These are phyloP conservation scores for Plectranthus barbatus DNA, from an alignment of 257 asterid genomes.

Conservation along the genomic window DNA sequence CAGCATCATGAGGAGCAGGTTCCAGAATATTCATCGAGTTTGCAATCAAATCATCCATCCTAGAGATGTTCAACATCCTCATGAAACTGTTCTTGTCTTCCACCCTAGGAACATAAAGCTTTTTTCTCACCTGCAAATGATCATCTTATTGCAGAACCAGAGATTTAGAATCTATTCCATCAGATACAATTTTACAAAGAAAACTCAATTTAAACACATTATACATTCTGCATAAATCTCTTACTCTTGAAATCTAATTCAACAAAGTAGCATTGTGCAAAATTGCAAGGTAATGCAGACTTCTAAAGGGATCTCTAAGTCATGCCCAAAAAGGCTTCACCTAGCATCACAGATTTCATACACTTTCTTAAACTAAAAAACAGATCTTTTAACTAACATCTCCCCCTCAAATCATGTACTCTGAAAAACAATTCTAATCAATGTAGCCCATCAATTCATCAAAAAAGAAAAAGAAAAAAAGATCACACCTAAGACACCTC, in stretches of 20 bases:
- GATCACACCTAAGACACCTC: no score
- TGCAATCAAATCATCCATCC: conserved; percentile 71
- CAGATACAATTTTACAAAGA: background rate
- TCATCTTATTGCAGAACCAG: conserved; percentile 38
- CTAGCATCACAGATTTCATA: background rate
- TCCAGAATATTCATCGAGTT: conserved; percentile 90
- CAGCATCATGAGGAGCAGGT: conserved; percentile 60
- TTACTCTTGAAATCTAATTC: background rate
- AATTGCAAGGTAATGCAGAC: background rate
- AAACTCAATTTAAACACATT: no score
- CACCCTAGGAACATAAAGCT: conserved; percentile 86
- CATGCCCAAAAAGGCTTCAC: no score
- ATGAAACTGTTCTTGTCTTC: conserved; percentile 91
- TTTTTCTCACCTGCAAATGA: conserved; percentile 45
- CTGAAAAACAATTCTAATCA: no score
- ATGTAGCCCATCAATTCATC: no score
- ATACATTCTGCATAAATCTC: background rate
- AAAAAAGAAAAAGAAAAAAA: no score
- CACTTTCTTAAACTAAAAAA: background rate
- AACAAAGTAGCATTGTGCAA: background rate
- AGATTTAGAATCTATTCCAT: conserved; percentile 11
- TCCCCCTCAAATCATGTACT: no score
- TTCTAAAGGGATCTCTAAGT: no score
- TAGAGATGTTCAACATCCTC: conserved; percentile 83
- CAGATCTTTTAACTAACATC: no score